Evolutionary conservation across 2,329 filamentous ascomycete species (phyloP), one percentile per base, ranked within the genome.

Genomic region (Conoideocrella luteorostrata): DNA sequence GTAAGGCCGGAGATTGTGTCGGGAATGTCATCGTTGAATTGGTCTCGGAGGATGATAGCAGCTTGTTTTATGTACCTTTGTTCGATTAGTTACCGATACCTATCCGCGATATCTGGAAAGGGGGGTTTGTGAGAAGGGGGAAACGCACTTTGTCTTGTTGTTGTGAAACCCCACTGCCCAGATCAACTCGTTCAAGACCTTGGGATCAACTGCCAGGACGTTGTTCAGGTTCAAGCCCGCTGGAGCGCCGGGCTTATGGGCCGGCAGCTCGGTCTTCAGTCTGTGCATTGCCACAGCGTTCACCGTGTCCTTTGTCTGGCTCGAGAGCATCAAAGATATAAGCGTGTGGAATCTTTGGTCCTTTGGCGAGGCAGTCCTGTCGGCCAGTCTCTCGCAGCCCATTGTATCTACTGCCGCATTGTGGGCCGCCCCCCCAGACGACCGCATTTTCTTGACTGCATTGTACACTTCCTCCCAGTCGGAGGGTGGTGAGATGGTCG

Each of bases 401-500:
- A 97, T 96, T 0, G 91, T 97, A 63, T 98, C 93, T 10, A 98
- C 93, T 1, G 91, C 86, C 1, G 93, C 93, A 76, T 85, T 65
- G 69, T 77, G 60, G 60, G 85, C 67, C 66, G 65, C 57, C 6
- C 74, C 74, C 3, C 72, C 74, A 0, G 66, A 60, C 4, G 65
- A 62, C 2, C 80, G 83, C 89, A 97, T 96, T 56, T 78, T 75
- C 56, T 84, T 83, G 35, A 94, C 85, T 1, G 79, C 68, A 26
- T 74, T 67, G 66, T 96, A 98, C 45, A 95, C 80, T 45, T 82
- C 77, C 49, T 88, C 80, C 93, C 93, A 96, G 60, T 89, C 81
- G 1, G 80, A 73, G 0, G 90, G 89, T 2, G 88, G 79, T n/a
- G 65, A 60, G 21, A 68, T 59, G 15, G 56, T 61, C 11, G 60